phyloP scores from a whole-genome alignment of 805 yeast species.

The Yarrowia deformans region DNA sequence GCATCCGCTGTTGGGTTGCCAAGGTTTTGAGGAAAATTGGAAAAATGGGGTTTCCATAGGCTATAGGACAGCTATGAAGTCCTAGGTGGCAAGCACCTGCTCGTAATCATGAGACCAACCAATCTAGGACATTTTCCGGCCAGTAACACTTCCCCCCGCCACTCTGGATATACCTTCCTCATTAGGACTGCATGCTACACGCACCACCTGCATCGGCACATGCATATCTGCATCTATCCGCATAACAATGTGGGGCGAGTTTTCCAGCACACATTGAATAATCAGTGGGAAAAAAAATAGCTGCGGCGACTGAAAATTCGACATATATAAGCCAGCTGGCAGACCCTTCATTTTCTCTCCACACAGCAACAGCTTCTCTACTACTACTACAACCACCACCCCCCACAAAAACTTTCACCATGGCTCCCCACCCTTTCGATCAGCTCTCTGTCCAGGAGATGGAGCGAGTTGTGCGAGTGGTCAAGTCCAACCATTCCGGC shows the following conservation, averaged over 20 bases:
- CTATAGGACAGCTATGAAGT: no score
- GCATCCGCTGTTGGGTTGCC: background rate
- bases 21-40: no score
- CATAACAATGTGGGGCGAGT: background rate
- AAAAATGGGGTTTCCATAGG: no score
- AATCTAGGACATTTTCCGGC: no score
- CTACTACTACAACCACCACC: background rate
- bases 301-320: no score
- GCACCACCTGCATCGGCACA: background rate
- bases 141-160: background rate
- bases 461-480: conserved; percentile 45
- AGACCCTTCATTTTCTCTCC: background rate
- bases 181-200: background rate
- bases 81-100: no score
- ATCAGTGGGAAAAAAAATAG: background rate
- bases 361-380: background rate
- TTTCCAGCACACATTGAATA: background rate
- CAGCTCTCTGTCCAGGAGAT: conserved; percentile 50
- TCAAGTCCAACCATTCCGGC: conserved; percentile 46
- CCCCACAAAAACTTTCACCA: conserved; percentile 3
- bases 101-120: no score
- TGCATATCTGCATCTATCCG: background rate
- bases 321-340: background rate
- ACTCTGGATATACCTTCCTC: background rate
- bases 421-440: conserved; percentile 49